Percentiles rank a stretch among this genome's conserved stretches.
Evolutionary conservation across 768 basidiomycete species (phyloP).

Genomic region (Leccinellum luteum): DNA sequence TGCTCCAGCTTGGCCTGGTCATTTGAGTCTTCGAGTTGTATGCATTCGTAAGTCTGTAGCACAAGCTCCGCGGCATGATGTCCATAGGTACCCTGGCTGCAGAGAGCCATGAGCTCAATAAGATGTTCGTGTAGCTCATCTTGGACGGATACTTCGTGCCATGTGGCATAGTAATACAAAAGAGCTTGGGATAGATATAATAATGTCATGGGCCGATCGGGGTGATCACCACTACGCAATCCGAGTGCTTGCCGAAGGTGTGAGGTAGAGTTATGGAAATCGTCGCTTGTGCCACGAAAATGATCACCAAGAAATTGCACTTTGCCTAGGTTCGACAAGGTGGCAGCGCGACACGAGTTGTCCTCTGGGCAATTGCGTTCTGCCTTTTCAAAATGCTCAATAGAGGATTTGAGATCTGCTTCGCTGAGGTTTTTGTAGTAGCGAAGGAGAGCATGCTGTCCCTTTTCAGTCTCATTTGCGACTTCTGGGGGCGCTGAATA

Average conservation of each 20-base stretch:
- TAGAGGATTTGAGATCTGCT: neutral
- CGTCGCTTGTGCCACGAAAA: neutral
- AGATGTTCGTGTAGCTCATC: neutral
- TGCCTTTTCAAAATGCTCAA: constrained; percentile 3
- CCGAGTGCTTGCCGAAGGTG: constrained; percentile 8
- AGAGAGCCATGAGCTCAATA: neutral
- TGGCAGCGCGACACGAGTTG: constrained; percentile 2
- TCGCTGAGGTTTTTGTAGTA: neutral
- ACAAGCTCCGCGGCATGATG: constrained; percentile 3
- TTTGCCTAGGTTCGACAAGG: constrained; percentile 15
- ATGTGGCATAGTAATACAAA: neutral
- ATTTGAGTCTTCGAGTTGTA: neutral
- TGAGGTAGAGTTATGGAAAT: neutral
- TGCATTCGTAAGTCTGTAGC: neutral
- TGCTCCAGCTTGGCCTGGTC: neutral
- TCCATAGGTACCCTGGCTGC: neutral
- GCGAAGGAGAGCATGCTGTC: neutral
- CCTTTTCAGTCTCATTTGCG: neutral
- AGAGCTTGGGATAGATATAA: neutral
- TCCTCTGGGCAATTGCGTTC: neutral
- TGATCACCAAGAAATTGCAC: constrained; percentile 4
- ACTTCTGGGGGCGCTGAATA: neutral
- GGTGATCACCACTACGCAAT: neutral
- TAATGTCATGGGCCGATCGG: constrained; percentile 6
- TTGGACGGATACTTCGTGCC: neutral